Evolutionary conservation across 1,139 yeast genomes (phyloP).

Genomic region (Kluyveromyces sp.): DNA sequence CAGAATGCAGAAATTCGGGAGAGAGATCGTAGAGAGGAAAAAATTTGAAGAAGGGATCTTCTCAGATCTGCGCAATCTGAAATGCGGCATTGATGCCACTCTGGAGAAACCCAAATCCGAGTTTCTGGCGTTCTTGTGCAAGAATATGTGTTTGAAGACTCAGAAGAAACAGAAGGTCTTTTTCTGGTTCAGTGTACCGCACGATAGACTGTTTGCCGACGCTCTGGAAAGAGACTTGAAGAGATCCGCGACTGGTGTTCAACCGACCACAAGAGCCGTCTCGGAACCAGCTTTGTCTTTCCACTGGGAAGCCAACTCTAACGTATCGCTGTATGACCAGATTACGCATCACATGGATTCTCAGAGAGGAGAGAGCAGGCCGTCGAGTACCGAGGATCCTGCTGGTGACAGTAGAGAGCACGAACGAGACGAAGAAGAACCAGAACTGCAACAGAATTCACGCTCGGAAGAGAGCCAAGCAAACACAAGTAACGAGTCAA

Average conservation of each 20-base stretch:
- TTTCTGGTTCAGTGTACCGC: slow-evolving; percentile 95
- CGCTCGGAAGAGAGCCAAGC: slow-evolving; percentile 1
- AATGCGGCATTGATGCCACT: slow-evolving; percentile 83
- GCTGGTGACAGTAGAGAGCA: background rate
- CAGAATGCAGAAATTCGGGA: slow-evolving; percentile 84
- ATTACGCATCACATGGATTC: slow-evolving; percentile 19
- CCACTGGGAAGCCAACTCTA: slow-evolving; percentile 35
- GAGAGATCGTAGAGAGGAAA: slow-evolving; percentile 75
- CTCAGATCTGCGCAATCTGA: slow-evolving; percentile 79
- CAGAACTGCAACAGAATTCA: background rate
- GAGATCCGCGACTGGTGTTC: slow-evolving; percentile 55
- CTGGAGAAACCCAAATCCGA: slow-evolving; percentile 84
- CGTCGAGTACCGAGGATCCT: slow-evolving; percentile 1
- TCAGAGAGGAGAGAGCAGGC: slow-evolving; percentile 13
- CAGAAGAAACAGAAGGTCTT: slow-evolving; percentile 97
- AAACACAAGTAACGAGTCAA: background rate
- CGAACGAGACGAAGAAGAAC: background rate
- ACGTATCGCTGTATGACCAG: slow-evolving; percentile 25
- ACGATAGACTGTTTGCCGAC: slow-evolving; percentile 86
- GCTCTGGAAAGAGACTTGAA: slow-evolving; percentile 90
- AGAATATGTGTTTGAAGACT: slow-evolving; percentile 82
- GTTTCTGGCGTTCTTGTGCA: slow-evolving; percentile 76
- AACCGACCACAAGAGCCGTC: slow-evolving; percentile 53
- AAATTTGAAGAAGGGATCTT: slow-evolving; percentile 97
- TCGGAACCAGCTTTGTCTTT: slow-evolving; percentile 61